Evolutionary conservation across 116 monocot species (phyloP).

Genomic region (Zostera marina): DNA sequence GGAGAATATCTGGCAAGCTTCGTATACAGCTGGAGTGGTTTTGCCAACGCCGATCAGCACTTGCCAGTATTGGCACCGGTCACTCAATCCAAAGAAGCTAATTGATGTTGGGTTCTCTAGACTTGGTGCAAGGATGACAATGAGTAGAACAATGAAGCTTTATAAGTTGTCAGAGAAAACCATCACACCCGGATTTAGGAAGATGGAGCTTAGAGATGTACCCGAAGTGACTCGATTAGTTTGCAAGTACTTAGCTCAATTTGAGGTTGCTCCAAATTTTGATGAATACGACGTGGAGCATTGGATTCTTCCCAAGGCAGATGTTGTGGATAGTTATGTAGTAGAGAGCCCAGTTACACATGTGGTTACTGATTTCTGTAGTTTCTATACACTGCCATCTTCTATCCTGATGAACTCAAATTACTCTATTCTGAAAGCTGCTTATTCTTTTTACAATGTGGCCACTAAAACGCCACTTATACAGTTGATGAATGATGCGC

Average conservation of each 20-base stretch:
- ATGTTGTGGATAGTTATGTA: constrained; percentile 54
- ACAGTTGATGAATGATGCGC: constrained; percentile 64
- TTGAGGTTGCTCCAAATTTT: constrained; percentile 44
- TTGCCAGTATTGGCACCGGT: constrained; percentile 47
- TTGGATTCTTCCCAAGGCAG: constrained; percentile 48
- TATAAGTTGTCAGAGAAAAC: constrained; percentile 39
- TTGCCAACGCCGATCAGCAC: constrained; percentile 52
- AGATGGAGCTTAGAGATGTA: constrained; percentile 66
- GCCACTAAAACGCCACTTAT: constrained; percentile 39
- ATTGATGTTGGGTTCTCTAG: constrained; percentile 53
- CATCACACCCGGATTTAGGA: constrained; percentile 47
- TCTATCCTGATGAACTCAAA: constrained; percentile 40
- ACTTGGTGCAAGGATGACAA: constrained; percentile 45
- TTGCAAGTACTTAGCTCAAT: constrained; percentile 26
- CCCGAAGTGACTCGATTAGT: constrained; percentile 48
- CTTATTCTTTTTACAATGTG: constrained; percentile 59
- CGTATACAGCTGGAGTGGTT: constrained; percentile 46
- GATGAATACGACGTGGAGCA: constrained; percentile 62
- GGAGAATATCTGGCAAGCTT: constrained; percentile 64
- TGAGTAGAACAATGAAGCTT: constrained; percentile 39
- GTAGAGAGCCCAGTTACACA: constrained; percentile 53
- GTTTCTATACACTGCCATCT: constrained; percentile 49
- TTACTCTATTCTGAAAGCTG: constrained; percentile 47
- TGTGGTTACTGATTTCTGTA: constrained; percentile 62
- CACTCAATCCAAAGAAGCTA: constrained; percentile 64